These are phyloP conservation scores for Aegilops bicornis DNA, from an alignment of 176 grass and related monocot species.

Conservation along the genomic window DNA sequence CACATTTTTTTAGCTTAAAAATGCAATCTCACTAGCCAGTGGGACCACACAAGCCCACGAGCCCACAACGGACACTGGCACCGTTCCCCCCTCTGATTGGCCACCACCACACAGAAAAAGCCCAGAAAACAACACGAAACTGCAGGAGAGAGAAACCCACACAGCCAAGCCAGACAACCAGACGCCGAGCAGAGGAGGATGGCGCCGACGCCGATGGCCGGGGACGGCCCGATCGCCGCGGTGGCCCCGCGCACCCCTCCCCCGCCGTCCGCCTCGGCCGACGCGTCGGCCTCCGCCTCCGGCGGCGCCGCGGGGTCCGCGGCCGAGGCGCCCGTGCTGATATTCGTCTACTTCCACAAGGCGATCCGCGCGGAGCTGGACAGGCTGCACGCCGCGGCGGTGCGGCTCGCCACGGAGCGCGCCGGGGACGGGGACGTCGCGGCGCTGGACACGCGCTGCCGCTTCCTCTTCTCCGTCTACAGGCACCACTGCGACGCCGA, in stretches of 20 bases:
- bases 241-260: constrained; percentile 38
- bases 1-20: neutral
- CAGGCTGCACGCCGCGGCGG: constrained; percentile 54
- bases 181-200: neutral
- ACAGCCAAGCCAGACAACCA: neutral
- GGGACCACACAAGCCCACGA: neutral
- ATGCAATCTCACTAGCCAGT: neutral
- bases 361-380: constrained; percentile 84
- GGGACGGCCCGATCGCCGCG: constrained; percentile 19
- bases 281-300: neutral
- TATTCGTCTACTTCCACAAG: constrained; percentile 95
- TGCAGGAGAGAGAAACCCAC: neutral
- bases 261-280: neutral
- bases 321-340: constrained; percentile 59
- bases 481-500: constrained; percentile 86
- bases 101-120: constrained; percentile 14
- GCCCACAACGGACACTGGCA: neutral
- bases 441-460: constrained; percentile 38
- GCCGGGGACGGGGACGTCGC: constrained; percentile 33
- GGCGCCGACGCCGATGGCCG: neutral
- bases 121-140: neutral
- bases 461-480: constrained; percentile 73
- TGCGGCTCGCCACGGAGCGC: constrained; percentile 52
- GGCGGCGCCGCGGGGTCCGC: constrained; percentile 15
- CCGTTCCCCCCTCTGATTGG: neutral